phyloP scores from a whole-genome alignment of 1,139 yeast species.

The Debaryomyces psychrophilus region DNA sequence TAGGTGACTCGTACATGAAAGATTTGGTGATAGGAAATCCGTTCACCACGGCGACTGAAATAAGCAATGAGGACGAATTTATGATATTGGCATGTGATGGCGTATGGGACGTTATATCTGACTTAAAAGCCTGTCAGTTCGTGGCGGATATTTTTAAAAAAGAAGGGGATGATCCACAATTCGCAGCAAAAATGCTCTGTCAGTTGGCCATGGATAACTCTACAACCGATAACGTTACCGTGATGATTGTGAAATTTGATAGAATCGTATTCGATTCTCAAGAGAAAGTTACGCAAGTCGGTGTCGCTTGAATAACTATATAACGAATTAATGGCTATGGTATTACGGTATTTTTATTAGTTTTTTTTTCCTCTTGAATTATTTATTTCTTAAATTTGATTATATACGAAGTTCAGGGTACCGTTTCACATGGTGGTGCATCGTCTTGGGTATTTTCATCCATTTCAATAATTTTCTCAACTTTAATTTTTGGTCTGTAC shows the following conservation, averaged over 20 bases:
- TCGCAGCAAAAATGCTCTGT: constrained; percentile 71
- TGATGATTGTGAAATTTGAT: constrained; percentile 78
- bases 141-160: constrained; percentile 48
- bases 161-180: constrained; percentile 53
- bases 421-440: constrained; percentile 12
- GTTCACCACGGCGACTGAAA: constrained; percentile 85
- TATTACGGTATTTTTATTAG: constrained; percentile 3
- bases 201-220: constrained; percentile 76
- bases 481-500: constrained; percentile 42
- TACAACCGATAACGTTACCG: constrained; percentile 91
- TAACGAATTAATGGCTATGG: constrained; percentile 9
- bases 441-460: constrained; percentile 15
- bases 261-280: constrained; percentile 38
- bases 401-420: neutral
- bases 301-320: neutral
- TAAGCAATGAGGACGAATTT: constrained; percentile 65
- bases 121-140: constrained; percentile 76
- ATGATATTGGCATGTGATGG: constrained; percentile 93
- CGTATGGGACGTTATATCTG: constrained; percentile 89
- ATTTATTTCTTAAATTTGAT: neutral
- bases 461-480: constrained; percentile 19
- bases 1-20: constrained; percentile 95
- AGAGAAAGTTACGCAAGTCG: neutral
- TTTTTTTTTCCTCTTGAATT: constrained; percentile 10
- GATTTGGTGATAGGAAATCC: constrained; percentile 89